Evolutionary conservation across 257 asterid genomes (phyloP).

Genomic region (Lycium ferocissimum): DNA sequence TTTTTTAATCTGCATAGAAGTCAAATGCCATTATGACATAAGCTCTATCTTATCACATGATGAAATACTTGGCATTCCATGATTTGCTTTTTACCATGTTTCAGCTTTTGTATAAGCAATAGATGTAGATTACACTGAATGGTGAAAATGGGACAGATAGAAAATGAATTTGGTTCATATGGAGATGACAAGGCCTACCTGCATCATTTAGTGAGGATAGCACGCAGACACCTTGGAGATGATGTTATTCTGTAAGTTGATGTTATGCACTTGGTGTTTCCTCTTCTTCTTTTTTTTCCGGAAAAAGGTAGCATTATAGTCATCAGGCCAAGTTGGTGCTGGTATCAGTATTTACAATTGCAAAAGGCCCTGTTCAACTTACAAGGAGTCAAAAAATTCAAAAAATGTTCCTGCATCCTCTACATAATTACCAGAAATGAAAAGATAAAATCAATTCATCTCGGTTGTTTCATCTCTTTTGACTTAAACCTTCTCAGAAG

Average conservation of each 20-base stretch:
- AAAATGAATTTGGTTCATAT: slow-evolving; percentile 95
- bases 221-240: slow-evolving; percentile 78
- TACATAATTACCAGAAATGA: neutral
- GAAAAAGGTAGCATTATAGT: neutral
- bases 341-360: neutral
- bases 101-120: slow-evolving; percentile 30
- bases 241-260: slow-evolving; percentile 73
- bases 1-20: neutral
- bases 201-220: slow-evolving; percentile 79
- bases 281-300: no score
- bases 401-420: neutral
- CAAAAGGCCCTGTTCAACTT: neutral
- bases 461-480: slow-evolving; percentile 1
- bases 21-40: neutral
- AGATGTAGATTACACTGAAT: slow-evolving; percentile 39
- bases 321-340: neutral
- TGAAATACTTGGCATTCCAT: slow-evolving; percentile 13
- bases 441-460: slow-evolving; percentile 10
- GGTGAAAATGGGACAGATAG: slow-evolving; percentile 65
- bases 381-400: neutral
- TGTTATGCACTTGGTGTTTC: neutral
- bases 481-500: neutral
- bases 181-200: slow-evolving; percentile 91
- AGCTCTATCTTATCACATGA: slow-evolving; percentile 10
- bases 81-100: slow-evolving; percentile 22